Evolutionary conservation across 2,329 filamentous ascomycete genomes (phyloP).

Genomic region (Immersiporthe knoxdaviesiana): DNA sequence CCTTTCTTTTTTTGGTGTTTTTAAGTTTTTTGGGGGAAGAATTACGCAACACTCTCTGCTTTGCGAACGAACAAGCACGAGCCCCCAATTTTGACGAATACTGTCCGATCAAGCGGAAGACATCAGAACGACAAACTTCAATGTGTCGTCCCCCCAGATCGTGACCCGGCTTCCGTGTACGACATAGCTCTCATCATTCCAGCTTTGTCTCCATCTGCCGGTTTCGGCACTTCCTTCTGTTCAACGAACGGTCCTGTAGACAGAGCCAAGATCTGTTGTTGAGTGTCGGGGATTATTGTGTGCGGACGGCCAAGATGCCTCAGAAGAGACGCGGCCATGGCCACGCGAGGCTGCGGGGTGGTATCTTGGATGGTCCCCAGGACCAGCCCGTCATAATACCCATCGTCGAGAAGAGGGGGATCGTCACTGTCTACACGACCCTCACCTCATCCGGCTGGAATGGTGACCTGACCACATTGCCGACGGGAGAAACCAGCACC

Average conservation of each 20-base stretch:
- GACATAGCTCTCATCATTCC: slow-evolving; percentile 13
- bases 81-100: not conserved
- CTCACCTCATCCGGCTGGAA: slow-evolving; percentile 32
- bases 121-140: slow-evolving; percentile 2
- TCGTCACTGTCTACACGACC: slow-evolving; percentile 39
- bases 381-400: not conserved
- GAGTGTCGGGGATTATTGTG: not conserved
- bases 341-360: slow-evolving; percentile 13
- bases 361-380: not conserved
- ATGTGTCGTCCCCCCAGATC: slow-evolving; percentile 16
- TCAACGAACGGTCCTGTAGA: not conserved
- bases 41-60: slow-evolving; percentile 1
- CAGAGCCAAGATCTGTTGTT: not conserved
- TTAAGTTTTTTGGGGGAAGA: not conserved
- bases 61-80: slow-evolving; percentile 12
- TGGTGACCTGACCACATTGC: slow-evolving; percentile 28
- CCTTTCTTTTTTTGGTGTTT: not conserved
- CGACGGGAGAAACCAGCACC: slow-evolving; percentile 32
- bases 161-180: not conserved
- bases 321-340: slow-evolving; percentile 24
- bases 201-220: not conserved
- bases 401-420: slow-evolving; percentile 16
- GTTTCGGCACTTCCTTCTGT: not conserved
- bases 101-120: not conserved
- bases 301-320: slow-evolving; percentile 22